Evolutionary conservation across 257 asterid genomes (phyloP).

Genomic region (Nicotiana tabacum): DNA sequence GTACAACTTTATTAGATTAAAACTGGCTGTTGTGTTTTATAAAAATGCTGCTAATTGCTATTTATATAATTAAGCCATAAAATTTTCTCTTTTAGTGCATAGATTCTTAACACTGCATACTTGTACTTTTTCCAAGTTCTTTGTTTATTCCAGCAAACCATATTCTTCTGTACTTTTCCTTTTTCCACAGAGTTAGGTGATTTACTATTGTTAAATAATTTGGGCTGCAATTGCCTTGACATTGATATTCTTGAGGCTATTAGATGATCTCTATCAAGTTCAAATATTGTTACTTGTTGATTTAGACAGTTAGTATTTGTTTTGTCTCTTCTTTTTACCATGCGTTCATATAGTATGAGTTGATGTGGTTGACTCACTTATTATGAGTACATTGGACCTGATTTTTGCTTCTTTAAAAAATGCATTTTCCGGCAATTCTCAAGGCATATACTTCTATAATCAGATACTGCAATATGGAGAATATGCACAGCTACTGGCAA

Average conservation of each 20-base stretch:
- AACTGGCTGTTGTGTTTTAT: too few relatives aligned
- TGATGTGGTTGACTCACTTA: background rate
- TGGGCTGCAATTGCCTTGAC: background rate
- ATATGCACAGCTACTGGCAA: constrained; percentile 72
- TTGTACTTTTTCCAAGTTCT: background rate
- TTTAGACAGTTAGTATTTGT: background rate
- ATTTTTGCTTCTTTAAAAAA: background rate
- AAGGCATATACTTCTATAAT: background rate
- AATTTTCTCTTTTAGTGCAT: background rate
- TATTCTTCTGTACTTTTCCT: background rate
- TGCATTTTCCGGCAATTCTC: background rate
- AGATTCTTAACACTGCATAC: background rate
- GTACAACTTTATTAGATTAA: background rate
- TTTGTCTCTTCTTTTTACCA: background rate
- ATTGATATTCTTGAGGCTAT: background rate
- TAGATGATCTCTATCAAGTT: background rate
- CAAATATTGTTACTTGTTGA: background rate
- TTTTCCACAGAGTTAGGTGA: background rate
- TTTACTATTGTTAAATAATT: background rate
- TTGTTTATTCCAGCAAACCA: background rate
- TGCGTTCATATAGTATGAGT: background rate
- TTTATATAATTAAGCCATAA: background rate
- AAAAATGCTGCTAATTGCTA: background rate
- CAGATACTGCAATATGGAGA: constrained; percentile 56
- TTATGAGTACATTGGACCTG: background rate